These are phyloP conservation scores for Nepenthes gracilis DNA, from an alignment of 148 eudicot species.

Conservation along the genomic window DNA sequence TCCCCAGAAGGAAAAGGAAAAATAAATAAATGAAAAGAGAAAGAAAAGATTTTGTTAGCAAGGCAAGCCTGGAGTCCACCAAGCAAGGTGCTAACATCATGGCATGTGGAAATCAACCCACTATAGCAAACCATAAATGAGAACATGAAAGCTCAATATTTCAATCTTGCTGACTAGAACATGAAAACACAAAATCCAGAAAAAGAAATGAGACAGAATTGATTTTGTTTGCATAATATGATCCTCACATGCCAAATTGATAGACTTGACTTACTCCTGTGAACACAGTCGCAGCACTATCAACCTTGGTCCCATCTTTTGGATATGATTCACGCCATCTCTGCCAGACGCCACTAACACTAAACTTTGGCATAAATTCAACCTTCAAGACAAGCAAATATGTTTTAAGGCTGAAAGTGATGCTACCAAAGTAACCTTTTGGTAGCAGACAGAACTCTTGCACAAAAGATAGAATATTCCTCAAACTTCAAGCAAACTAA, in stretches of 20 bases:
- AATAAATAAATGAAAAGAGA: background rate
- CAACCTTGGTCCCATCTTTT: constrained; percentile 41
- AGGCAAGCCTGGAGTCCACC: background rate
- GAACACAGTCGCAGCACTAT: constrained; percentile 72
- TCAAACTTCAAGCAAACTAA: background rate
- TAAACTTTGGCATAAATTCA: constrained; percentile 93
- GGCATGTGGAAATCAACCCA: too few species aligned
- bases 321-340: constrained; percentile 97
- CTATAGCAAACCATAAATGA: too few species aligned
- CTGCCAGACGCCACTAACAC: constrained; percentile 98
- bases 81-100: background rate
- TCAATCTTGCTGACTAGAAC: too few species aligned
- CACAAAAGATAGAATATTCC: background rate
- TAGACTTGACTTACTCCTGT: constrained; percentile 63
- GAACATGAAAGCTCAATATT: too few species aligned
- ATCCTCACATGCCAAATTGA: background rate
- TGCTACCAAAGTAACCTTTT: background rate
- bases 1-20: background rate
- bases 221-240: background rate
- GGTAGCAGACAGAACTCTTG: background rate
- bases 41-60: background rate
- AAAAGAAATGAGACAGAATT: background rate
- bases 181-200: too few species aligned
- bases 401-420: constrained; percentile 1
- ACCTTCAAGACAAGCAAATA: constrained; percentile 43